Percentiles rank a stretch among this genome's conserved stretches.
Evolutionary conservation across 2,329 filamentous ascomycete genomes (phyloP).

Genomic region (Colletotrichum tropicale): DNA sequence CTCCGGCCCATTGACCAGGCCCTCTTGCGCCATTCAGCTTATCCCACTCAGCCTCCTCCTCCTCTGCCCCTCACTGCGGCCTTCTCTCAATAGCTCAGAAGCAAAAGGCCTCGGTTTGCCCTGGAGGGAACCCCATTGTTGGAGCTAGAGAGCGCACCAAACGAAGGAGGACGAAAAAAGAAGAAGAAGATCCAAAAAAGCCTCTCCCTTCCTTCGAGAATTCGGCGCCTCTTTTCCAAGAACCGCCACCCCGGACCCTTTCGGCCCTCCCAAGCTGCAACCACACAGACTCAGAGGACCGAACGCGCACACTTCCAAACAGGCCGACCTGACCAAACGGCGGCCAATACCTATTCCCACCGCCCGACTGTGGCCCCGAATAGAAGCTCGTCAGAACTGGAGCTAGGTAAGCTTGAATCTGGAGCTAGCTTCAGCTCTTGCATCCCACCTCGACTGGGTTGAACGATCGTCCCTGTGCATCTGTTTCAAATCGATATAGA

Average conservation of each 20-base stretch:
- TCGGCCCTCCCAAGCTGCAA: background rate
- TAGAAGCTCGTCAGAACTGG: background rate
- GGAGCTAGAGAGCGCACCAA: background rate
- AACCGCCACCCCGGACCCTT: background rate
- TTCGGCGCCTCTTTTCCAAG: background rate
- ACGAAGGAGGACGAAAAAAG: background rate
- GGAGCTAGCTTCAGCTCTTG: background rate
- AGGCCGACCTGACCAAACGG: background rate
- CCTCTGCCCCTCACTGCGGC: background rate
- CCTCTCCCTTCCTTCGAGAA: background rate
- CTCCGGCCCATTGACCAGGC: background rate
- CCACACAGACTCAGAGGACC: constrained; percentile 13
- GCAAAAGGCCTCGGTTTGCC: background rate
- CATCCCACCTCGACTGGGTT: background rate
- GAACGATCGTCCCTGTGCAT: constrained; percentile 6
- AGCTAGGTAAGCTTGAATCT: background rate
- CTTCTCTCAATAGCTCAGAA: background rate
- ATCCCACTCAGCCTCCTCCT: background rate
- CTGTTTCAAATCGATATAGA: constrained; percentile 5
- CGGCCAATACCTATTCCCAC: background rate
- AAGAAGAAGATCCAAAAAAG: background rate
- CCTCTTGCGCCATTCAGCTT: background rate
- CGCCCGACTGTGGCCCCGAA: background rate
- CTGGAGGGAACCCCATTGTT: background rate
- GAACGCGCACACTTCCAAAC: background rate